These are phyloP conservation scores for Coemansia sp. DNA, from an alignment of 192 early-diverging fungal genomes.

Conservation along the genomic window DNA sequence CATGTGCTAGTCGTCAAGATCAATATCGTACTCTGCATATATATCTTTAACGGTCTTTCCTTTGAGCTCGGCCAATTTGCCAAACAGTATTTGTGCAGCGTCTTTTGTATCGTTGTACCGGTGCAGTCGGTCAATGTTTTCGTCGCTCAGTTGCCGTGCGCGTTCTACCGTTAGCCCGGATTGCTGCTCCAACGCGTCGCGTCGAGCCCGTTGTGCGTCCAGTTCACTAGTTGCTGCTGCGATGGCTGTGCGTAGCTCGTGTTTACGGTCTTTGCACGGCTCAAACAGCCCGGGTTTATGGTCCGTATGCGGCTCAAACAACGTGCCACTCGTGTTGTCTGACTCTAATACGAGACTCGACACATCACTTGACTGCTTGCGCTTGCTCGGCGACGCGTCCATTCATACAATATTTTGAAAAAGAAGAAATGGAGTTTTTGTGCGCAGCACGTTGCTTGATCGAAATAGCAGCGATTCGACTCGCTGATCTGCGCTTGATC, in stretches of 20 bases:
- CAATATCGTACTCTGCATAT: constrained; percentile 34
- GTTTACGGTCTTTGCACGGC: constrained; percentile 16
- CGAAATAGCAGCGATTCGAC: no score
- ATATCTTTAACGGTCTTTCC: constrained; percentile 51
- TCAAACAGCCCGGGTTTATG: no score
- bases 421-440: neutral
- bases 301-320: no score
- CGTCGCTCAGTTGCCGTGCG: constrained; percentile 31
- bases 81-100: constrained; percentile 47
- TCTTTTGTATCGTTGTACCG: constrained; percentile 54
- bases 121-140: constrained; percentile 43
- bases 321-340: neutral
- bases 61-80: constrained; percentile 47
- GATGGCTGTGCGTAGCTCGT: constrained; percentile 23
- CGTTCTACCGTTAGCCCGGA: constrained; percentile 24
- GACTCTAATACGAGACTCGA: constrained; percentile 10
- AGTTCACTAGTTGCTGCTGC: constrained; percentile 16
- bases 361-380: neutral
- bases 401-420: neutral
- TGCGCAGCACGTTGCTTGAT: neutral
- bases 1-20: constrained; percentile 16
- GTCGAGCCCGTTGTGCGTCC: constrained; percentile 11
- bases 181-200: constrained; percentile 14
- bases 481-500: no score
- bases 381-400: constrained; percentile 28